Evolutionary conservation across 2,329 filamentous ascomycete genomes (phyloP).

Genomic region (Diplodia mutila): DNA sequence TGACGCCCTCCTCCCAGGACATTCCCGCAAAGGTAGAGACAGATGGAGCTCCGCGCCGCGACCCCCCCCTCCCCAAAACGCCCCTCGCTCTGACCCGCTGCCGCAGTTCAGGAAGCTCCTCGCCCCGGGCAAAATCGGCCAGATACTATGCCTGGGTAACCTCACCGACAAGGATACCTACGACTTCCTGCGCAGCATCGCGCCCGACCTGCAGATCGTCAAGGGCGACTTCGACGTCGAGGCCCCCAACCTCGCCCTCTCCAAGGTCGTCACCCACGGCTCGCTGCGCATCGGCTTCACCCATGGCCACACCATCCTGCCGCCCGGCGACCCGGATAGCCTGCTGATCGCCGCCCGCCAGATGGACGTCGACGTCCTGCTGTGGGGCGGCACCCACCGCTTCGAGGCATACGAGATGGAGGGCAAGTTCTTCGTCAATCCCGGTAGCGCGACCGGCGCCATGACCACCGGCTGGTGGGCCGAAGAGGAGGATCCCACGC

Average conservation of each 20-base stretch:
- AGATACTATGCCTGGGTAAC: constrained; percentile 63
- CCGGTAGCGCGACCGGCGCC: constrained; percentile 69
- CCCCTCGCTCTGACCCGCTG: constrained; percentile 22
- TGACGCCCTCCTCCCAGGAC: constrained; percentile 45
- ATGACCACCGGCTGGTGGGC: constrained; percentile 64
- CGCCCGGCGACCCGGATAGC: constrained; percentile 68
- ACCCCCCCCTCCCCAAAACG: constrained; percentile 2
- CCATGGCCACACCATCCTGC: constrained; percentile 72
- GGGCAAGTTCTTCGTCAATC: constrained; percentile 73
- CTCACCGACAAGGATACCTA: constrained; percentile 62
- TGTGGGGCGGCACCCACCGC: constrained; percentile 71
- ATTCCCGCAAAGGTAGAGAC: constrained; percentile 46
- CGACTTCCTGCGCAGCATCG: constrained; percentile 59
- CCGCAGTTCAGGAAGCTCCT: constrained; percentile 58
- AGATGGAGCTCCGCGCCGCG: background rate
- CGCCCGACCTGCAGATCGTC: constrained; percentile 68
- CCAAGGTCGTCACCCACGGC: constrained; percentile 72
- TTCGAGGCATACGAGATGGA: constrained; percentile 75
- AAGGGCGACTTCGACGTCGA: constrained; percentile 73
- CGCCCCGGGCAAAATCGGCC: constrained; percentile 61
- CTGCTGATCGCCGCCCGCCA: constrained; percentile 69
- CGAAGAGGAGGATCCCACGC: constrained; percentile 69
- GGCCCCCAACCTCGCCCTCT: constrained; percentile 65
- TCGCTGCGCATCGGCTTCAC: constrained; percentile 70
- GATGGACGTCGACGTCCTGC: constrained; percentile 71